phyloP scores from a whole-genome alignment of 148 eudicot genomes.

The Rhododendron molle region DNA sequence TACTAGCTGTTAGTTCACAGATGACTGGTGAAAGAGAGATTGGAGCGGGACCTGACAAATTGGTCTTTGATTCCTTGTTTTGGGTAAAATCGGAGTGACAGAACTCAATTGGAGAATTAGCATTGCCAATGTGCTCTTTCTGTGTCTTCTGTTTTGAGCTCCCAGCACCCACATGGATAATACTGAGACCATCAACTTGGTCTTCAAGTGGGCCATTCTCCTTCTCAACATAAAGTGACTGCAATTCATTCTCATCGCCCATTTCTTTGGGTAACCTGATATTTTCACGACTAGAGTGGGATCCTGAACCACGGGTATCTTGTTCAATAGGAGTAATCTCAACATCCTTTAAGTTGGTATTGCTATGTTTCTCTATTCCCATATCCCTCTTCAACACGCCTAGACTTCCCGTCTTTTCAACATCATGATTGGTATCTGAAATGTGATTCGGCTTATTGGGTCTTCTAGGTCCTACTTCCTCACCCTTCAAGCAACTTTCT shows the following conservation, averaged over 20 bases:
- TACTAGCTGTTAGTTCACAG: conserved; percentile 10
- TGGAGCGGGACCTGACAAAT: background rate
- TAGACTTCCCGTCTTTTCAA: conserved; percentile 8
- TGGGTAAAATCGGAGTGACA: background rate
- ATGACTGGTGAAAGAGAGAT: conserved; percentile 7
- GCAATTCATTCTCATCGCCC: conserved; percentile 14
- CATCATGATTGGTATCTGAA: conserved; percentile 16
- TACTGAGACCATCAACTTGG: conserved; percentile 17
- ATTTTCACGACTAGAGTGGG: background rate
- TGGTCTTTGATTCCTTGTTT: conserved; percentile 3
- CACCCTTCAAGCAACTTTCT: conserved; percentile 12
- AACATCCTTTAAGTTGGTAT: conserved; percentile 12
- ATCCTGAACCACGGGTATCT: background rate
- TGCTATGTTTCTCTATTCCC: conserved; percentile 3
- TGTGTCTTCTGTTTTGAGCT: conserved; percentile 13
- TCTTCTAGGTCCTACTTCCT: conserved; percentile 10
- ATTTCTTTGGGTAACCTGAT: conserved; percentile 4
- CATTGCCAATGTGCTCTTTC: conserved; percentile 2
- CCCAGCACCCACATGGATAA: background rate
- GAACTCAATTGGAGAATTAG: conserved; percentile 10
- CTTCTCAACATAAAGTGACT: background rate
- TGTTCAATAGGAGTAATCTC: conserved; percentile 15
- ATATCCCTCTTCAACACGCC: conserved; percentile 8
- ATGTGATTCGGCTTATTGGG: conserved; percentile 11
- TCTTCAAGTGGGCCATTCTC: conserved; percentile 12